Base-by-base conservation (phyloP, 2,329 filamentous ascomycete genomes). In the Epichloe aotearoae region DNA sequence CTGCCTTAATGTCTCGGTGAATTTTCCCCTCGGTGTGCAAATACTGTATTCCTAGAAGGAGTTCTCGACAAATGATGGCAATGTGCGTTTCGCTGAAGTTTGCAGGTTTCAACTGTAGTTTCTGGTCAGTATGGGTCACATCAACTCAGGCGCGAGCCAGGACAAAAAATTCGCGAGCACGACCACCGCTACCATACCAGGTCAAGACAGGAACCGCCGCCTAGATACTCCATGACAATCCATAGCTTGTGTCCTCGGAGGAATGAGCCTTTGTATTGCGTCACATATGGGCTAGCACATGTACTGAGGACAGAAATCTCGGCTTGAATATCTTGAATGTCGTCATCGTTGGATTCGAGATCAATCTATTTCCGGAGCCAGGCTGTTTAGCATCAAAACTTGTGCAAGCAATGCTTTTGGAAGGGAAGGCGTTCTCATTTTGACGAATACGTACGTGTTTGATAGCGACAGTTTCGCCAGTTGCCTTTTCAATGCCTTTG, bases 161-260 rank as follows among this genome's bases (percentile, higher is more conserved):
- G n/a, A 14, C 7, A 14, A 17, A 15, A 12, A 12, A 33, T 5
- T 44, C 3, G 15, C 8, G 38, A 39, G 8, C 19, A 34, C 19
- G 20, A 14, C 26, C 40, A 30, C 10, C 20, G 51, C 36, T 6
- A 34, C 34, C 74, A 61, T 78, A 95, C 87, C 73, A 98, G 68
- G 66, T 98, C 93, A 57, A 96, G 76, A 65, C 93, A 96, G 17
- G 93, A 97, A 40, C 93, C 93, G 56, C 93, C 93, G 5, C 93
- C 93, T 11, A 98, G 73, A 63, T 86, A 98, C 68, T 98, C 93
- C 93, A 98, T 98, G 52, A 97, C 88, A 63, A 98, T 98, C 93
- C 93, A 98, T 73, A 98, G 73, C 70, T 97, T 98, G 65, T 90
- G 86, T 26, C 93, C 93, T 59, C 88, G 82, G n/a, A 97, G 78